Base-by-base conservation (phyloP, 768 basidiomycete genomes). In the Suillus decipiens region DNA sequence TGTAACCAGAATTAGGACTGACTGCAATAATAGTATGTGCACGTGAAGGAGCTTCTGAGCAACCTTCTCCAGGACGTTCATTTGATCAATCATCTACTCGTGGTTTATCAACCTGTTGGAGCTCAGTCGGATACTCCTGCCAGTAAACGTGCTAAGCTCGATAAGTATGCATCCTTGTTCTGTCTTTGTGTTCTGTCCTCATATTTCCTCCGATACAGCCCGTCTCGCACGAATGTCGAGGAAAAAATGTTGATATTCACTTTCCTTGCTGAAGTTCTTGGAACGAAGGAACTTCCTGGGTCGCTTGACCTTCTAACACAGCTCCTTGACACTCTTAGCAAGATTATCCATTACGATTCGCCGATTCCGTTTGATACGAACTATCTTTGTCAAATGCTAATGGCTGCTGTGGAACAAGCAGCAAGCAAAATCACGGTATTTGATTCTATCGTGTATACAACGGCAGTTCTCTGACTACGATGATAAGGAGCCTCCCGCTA, bases 321-420 rank as follows among this genome's bases (percentile, higher is more conserved):
- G 53, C 79, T 96, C 6, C 78, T 98, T 45, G 90, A 93, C 45
- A 85, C 87, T 0, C 79, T 97, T 37, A 86, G 84, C 68, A 85
- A 81, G 60, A 81, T 95, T 15, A 77, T 86, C 2, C 87, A 86
- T 60, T 79, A 83, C 17, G 77, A 84, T 7, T 79, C 86, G 9
- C 71, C 82, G 39, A 75, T 82, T 5, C 80, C 82, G 37, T 83
- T 87, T n/a, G 92, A 91, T 58, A 81, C 88, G 19, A 87, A 82
- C 66, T 96, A 93, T 68, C 77, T 90, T 12, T 88, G 93, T 72
- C 95, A 96, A 73, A 81, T 94, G 62, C 72, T 96, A 24, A 90
- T 96, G 84, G 87, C 89, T 11, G 90, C 90, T 2, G 80, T 96
- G 28, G 90, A 92, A 65, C 85, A 82, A 66, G 79, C 82, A 11